phyloP scores from a whole-genome alignment of 176 grass and related monocot genomes.

The Oryza rufipogon region DNA sequence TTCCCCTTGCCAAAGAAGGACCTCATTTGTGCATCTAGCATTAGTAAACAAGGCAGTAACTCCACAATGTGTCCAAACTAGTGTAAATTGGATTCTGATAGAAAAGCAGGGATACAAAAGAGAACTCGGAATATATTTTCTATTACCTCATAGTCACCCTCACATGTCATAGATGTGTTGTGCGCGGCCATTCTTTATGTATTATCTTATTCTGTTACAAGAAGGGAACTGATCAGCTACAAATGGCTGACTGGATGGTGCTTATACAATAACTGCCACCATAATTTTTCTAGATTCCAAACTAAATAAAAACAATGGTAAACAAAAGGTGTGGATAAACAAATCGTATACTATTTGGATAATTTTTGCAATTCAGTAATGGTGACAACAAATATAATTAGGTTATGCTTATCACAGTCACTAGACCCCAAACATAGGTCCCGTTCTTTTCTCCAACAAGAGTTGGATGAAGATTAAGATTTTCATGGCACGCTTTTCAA shows the following conservation, averaged over 20 bases:
- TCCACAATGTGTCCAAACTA: not conserved
- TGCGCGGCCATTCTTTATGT: constrained; percentile 46
- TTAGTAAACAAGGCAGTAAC: not conserved
- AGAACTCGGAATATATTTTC: not conserved
- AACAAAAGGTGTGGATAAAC: not conserved
- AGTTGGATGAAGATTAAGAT: too few relatives aligned
- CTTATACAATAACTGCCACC: not conserved
- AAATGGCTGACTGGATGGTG: not conserved
- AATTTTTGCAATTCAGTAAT: not conserved
- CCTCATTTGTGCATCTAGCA: not conserved
- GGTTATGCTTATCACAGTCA: not conserved
- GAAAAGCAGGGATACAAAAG: not conserved
- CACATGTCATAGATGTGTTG: constrained; percentile 39
- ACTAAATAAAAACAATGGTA: not conserved
- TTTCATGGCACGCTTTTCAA: too few relatives aligned
- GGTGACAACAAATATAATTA: not conserved
- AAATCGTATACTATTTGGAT: not conserved
- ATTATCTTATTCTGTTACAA: not conserved
- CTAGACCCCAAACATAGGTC: not conserved
- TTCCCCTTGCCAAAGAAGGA: not conserved
- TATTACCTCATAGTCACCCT: constrained; percentile 82
- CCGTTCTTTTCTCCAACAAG: too few relatives aligned
- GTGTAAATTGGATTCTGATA: not conserved
- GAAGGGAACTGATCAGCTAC: not conserved
- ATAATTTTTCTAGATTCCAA: not conserved